Evolutionary conservation across 2,329 filamentous ascomycete genomes (phyloP), one percentile per base, ranked within the genome.

Genomic region (Fusarium redolens): DNA sequence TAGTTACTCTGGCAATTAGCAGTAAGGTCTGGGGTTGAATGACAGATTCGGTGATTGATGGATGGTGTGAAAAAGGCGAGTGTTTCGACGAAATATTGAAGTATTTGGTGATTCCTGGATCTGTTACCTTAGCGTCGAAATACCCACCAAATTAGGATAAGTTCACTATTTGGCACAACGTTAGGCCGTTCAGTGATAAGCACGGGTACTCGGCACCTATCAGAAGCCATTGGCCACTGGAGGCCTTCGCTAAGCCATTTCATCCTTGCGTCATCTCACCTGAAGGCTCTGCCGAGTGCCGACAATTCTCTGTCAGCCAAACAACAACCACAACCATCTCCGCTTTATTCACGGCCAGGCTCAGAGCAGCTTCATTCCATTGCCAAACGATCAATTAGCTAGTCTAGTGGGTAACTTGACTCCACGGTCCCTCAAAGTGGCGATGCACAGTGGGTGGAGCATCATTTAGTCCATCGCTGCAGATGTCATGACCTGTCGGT

Each of bases 1-100:
- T 0, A 20, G 50, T 17, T 0, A 6, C 1, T 30, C 9, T 9
- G 2, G 3, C 3, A 0, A 4, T 28, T 28, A 0, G 0, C 12
- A 0, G 5, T 4, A 40, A 20, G 7, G 4, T 4, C 3, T 7
- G 14, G 20, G 2, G 11, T 2, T 18, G 20, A 10, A 55, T 22
- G 11, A 17, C 15, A 12, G 18, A 5, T 0, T 54, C 22, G 5
- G 28, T 31, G 20, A 22, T 30, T 14, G 51, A 17, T 41, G 35
- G 7, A 22, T 31, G 25, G 30, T 38, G 22, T 41, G 25, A 43
- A 31, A 55, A 43, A 1, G 51, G 30, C 50, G 50, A 54, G 9
- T 54, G 33, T 54, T 54, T 54, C 50, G 50, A 54, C 50, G 33
- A 30, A 4, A 54, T 58, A 25, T 18, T 18, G 22, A 50, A 37